Percentiles rank a stretch among this genome's conserved stretches.
Evolutionary conservation across 2,329 filamentous ascomycete species (phyloP).

Genomic region (Pseudocercospora musae): DNA sequence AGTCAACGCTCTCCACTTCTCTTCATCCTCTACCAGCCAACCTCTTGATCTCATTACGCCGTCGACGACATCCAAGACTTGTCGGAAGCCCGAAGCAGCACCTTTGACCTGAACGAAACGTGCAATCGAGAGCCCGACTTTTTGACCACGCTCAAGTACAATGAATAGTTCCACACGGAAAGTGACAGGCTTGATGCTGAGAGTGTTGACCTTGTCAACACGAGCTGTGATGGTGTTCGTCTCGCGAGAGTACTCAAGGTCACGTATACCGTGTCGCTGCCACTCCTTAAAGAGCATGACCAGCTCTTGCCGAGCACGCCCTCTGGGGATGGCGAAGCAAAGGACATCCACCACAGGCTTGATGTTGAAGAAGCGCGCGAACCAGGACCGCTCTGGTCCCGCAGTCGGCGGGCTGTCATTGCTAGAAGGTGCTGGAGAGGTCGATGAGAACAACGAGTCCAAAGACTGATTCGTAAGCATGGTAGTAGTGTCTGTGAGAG

Average conservation of each 20-base stretch:
- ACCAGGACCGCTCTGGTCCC: slow-evolving; percentile 66
- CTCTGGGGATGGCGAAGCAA: slow-evolving; percentile 70
- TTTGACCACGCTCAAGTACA: slow-evolving; percentile 79
- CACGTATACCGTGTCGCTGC: slow-evolving; percentile 70
- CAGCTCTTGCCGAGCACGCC: slow-evolving; percentile 74
- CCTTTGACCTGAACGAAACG: slow-evolving; percentile 83
- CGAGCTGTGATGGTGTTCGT: slow-evolving; percentile 76
- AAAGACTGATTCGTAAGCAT: slow-evolving; percentile 25
- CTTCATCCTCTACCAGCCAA: slow-evolving; percentile 62
- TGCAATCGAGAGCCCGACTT: slow-evolving; percentile 72
- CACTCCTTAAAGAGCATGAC: slow-evolving; percentile 73
- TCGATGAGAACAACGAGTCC: slow-evolving; percentile 32
- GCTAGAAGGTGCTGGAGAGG: slow-evolving; percentile 42
- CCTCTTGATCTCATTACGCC: slow-evolving; percentile 63
- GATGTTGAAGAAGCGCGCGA: slow-evolving; percentile 82
- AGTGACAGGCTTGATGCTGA: slow-evolving; percentile 80
- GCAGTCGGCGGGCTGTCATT: slow-evolving; percentile 47
- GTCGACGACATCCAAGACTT: slow-evolving; percentile 73
- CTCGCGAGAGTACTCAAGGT: slow-evolving; percentile 74
- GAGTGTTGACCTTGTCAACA: slow-evolving; percentile 71
- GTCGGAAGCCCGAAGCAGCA: slow-evolving; percentile 85
- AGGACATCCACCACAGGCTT: slow-evolving; percentile 75
- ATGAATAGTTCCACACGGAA: slow-evolving; percentile 87
- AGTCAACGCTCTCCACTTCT: slow-evolving; percentile 41
- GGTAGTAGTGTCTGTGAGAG: slow-evolving; percentile 25